Percentiles rank a stretch among this genome's conserved stretches.
These are phyloP conservation scores for Geotrichum restrictum DNA, from an alignment of 1,139 yeast genomes.

Conservation along the genomic window DNA sequence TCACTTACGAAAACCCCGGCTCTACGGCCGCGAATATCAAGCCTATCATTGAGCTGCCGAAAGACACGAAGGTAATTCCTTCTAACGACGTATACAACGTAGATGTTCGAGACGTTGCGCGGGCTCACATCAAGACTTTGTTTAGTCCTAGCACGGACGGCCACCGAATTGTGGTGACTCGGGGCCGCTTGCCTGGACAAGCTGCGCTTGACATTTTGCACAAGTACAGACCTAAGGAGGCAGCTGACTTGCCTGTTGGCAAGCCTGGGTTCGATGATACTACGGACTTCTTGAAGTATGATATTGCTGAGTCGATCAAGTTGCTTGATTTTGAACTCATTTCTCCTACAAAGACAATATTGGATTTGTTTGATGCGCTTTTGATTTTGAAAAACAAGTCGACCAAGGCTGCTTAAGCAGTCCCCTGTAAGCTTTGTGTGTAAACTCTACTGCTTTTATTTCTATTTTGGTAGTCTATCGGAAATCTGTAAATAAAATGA, in stretches of 20 bases:
- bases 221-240: slow-evolving; percentile 4
- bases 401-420: too few species aligned
- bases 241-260: not conserved
- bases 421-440: too few species aligned
- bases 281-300: not conserved
- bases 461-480: too few species aligned
- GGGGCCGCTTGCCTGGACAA: slow-evolving; percentile 36
- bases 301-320: not conserved
- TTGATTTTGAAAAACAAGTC: not conserved
- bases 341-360: not conserved
- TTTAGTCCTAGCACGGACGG: slow-evolving; percentile 30
- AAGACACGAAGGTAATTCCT: slow-evolving; percentile 1
- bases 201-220: slow-evolving; percentile 31
- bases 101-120: slow-evolving; percentile 11
- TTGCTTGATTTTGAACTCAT: not conserved
- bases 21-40: not conserved
- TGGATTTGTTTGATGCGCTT: slow-evolving; percentile 1
- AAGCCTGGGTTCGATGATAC: not conserved
- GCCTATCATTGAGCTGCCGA: not conserved
- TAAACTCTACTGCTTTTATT: too few species aligned
- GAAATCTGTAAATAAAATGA: too few species aligned
- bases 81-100: not conserved
- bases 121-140: slow-evolving; percentile 20
- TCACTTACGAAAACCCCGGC: slow-evolving; percentile 19
- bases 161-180: slow-evolving; percentile 41